Percentiles rank a stretch among this genome's conserved stretches.
Evolutionary conservation across 352 stramenopile species (phyloP).

Genomic region (Poterioochromonas sp.): DNA sequence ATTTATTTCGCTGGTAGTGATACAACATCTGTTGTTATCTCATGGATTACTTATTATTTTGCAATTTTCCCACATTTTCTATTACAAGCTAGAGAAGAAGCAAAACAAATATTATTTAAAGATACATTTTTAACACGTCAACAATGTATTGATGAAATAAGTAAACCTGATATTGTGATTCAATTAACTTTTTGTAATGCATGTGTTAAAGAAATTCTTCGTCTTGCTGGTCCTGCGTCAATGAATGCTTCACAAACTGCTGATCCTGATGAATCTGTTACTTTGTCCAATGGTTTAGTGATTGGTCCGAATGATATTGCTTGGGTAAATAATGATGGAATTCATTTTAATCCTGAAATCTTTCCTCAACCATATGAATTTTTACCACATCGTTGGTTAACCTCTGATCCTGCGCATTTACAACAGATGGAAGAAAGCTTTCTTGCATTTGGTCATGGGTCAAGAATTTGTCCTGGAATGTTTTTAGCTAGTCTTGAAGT

Average conservation of each 20-base stretch:
- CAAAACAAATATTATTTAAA: neutral
- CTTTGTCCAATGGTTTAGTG: neutral
- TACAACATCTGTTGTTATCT: neutral
- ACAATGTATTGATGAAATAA: neutral
- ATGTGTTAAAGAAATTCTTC: neutral
- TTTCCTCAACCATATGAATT: neutral
- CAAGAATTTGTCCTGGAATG: no score
- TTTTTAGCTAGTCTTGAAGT: no score
- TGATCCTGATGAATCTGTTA: neutral
- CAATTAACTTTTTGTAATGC: neutral
- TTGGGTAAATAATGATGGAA: neutral
- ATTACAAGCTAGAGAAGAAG: neutral
- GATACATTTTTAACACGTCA: neutral
- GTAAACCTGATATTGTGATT: neutral
- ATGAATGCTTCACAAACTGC: neutral
- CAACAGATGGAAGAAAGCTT: no score
- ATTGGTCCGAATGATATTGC: neutral
- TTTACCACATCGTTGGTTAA: neutral
- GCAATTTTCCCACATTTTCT: neutral
- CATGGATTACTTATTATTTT: neutral
- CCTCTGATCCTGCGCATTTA: no score
- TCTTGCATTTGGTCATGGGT: no score
- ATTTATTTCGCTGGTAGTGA: neutral
- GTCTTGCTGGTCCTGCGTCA: neutral
- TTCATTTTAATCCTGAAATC: neutral